Percentiles rank a stretch among this genome's conserved stretches.
Evolutionary conservation across 495 filamentous ascomycete species (phyloP).

Genomic region (Pyronema domesticum): DNA sequence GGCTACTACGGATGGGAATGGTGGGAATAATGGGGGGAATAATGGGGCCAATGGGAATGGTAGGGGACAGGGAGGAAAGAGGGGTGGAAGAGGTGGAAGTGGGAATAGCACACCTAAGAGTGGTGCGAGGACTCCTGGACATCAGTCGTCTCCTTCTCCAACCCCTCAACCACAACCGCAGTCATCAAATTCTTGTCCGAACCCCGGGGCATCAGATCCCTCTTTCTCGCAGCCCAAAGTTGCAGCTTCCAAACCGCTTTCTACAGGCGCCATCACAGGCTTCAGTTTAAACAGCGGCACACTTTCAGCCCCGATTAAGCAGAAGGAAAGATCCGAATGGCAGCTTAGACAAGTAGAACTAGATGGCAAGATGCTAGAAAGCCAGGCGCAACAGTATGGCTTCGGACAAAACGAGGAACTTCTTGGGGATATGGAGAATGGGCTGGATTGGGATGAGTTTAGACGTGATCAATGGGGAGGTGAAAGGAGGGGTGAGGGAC

Average conservation of each 20-base stretch:
- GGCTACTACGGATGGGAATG: background rate
- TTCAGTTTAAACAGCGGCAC: constrained; percentile 17
- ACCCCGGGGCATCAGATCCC: background rate
- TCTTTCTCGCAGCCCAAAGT: background rate
- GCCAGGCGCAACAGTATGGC: constrained; percentile 9
- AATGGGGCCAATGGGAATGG: background rate
- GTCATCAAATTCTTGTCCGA: background rate
- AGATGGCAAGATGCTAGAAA: constrained; percentile 20
- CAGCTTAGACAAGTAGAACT: constrained; percentile 8
- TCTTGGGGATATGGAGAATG: constrained; percentile 1
- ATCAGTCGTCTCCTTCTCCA: background rate
- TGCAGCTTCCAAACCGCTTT: background rate
- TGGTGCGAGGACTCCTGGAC: background rate
- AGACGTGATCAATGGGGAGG: constrained; percentile 5
- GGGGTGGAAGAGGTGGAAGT: too few species aligned
- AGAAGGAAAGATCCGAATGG: background rate
- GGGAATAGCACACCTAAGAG: background rate
- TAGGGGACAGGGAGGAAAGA: background rate
- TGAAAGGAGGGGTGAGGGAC: background rate
- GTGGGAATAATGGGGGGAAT: background rate
- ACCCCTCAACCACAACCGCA: background rate
- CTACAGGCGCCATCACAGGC: constrained; percentile 11
- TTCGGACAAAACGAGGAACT: background rate
- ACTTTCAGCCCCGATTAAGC: constrained; percentile 7
- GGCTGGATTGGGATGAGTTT: constrained; percentile 21